Base-by-base conservation (phyloP, 805 yeast species). In the Phaffomyces antillensis region DNA sequence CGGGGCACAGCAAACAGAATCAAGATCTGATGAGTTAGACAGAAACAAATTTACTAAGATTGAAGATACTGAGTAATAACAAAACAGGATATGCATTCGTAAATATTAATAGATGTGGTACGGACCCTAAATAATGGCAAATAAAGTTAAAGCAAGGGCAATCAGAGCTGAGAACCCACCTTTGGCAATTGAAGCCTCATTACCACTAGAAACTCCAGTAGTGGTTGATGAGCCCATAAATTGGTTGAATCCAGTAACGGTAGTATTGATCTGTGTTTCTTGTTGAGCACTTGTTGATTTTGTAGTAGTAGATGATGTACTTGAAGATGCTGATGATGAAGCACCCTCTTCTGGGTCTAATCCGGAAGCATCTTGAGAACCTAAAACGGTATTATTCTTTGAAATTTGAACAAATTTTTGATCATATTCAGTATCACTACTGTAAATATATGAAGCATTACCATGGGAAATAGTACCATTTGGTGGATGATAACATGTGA, bases 401-500 rank as follows among this genome's bases (percentile, higher is more conserved):
- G 90, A 76, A 56, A 89, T 71, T 56, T 70, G 71, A 39, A 90
- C 68, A 43, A 68, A 65, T 39, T 71, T 75, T 38, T 70, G 68
- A n/a, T 75, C 66, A 54, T 68, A 71, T 47, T 72, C 72, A 50
- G 66, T 71, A 30, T 71, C 53, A 56, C 61, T 70, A 37, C 78
- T 77, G 68, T 71, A 86, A 18, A 68, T 63, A 58, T 83, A 82
- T 0, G 83, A 67, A 38, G 58, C 62, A 41, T 73, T 61, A 40
- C 82, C 83, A 31, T 64, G 63, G 20, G 60, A 51, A 36, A 56
- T 53, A 26, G 81, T 72, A 32, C 67, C 75, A 12, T 68, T 54
- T 26, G 96, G 96, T 33, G 88, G 76, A 56, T 76, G 87, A 64
- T 86, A 84, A 58, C 95, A 79, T 42, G 77, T 72, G 40, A 89